Conservation (phyloP, 768 basidiomycete genomes). For the Boletus eberwhitei region DNA sequence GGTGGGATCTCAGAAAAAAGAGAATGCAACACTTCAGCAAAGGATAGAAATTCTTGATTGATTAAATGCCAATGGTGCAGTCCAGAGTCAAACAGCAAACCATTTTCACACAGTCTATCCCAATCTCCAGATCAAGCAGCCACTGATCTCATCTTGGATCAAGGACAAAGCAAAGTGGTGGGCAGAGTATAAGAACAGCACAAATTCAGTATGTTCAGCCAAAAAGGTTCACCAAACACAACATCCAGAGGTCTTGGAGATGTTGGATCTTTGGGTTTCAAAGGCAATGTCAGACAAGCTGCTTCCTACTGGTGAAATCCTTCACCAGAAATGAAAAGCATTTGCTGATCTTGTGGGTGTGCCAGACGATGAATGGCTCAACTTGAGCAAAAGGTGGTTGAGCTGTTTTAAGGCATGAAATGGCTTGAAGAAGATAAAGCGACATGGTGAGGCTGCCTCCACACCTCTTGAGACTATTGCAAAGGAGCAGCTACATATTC, state of each 20-base stretch:
- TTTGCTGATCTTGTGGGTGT: slow-evolving; percentile 11
- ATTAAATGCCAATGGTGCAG: slow-evolving; percentile 27
- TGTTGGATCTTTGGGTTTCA: slow-evolving; percentile 37
- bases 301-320: slow-evolving; percentile 10
- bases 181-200: background rate
- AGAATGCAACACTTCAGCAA: background rate
- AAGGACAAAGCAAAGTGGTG: slow-evolving; percentile 16
- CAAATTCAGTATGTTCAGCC: no score
- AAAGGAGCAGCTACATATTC: slow-evolving; percentile 10
- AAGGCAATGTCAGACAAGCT: slow-evolving; percentile 25
- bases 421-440: background rate
- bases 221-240: slow-evolving; percentile 20
- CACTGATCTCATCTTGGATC: slow-evolving; percentile 29
- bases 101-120: slow-evolving; percentile 34
- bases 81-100: slow-evolving; percentile 28
- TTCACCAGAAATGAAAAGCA: slow-evolving; percentile 32
- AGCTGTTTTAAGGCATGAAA: background rate
- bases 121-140: slow-evolving; percentile 35
- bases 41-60: background rate
- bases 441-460: slow-evolving; percentile 36
- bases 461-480: slow-evolving; percentile 21
- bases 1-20: background rate
- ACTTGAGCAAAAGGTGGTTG: no score
- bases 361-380: background rate
- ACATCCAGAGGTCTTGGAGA: slow-evolving; percentile 34